These are phyloP conservation scores for Metschnikowia peoriensis DNA, from an alignment of 805 yeast genomes.

Conservation along the genomic window DNA sequence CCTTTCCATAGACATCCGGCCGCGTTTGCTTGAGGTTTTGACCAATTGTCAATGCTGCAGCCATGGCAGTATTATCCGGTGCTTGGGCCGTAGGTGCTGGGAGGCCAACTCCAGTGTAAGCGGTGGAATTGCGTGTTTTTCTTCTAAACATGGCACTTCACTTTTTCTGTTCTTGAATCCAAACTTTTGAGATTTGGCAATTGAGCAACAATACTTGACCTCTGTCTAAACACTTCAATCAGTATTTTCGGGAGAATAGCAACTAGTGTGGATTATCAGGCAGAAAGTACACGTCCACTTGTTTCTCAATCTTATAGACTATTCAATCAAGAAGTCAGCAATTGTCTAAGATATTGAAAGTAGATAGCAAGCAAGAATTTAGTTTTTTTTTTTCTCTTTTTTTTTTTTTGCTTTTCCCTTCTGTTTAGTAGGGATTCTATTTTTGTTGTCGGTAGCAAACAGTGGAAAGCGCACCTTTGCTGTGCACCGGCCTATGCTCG, in stretches of 20 bases:
- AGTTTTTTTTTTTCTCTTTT: not conserved
- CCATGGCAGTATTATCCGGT: constrained; percentile 40
- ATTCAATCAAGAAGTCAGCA: too few relatives aligned
- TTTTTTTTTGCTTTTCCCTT: not conserved
- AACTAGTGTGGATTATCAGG: too few relatives aligned
- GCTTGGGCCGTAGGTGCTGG: constrained; percentile 30
- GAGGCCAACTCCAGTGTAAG: constrained; percentile 45
- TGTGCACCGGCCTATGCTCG: constrained; percentile 1
- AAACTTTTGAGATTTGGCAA: too few relatives aligned
- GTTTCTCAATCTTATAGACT: too few relatives aligned
- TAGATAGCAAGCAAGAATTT: not conserved
- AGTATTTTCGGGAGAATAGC: too few relatives aligned
- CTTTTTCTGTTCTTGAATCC: too few relatives aligned
- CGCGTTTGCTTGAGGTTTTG: constrained; percentile 25
- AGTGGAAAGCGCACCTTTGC: constrained; percentile 6
- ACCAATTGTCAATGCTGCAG: constrained; percentile 46
- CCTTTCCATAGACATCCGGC: constrained; percentile 14
- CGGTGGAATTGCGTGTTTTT: constrained; percentile 31
- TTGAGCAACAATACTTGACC: too few relatives aligned
- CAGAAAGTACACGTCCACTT: too few relatives aligned
- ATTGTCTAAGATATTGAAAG: not conserved
- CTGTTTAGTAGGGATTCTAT: not conserved
- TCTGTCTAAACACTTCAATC: too few relatives aligned
- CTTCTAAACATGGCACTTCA: constrained; percentile 24
- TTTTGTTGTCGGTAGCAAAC: constrained; percentile 1